Conservation (phyloP, 1,284 basidiomycete species). For the Spongispora temasekensis region DNA sequence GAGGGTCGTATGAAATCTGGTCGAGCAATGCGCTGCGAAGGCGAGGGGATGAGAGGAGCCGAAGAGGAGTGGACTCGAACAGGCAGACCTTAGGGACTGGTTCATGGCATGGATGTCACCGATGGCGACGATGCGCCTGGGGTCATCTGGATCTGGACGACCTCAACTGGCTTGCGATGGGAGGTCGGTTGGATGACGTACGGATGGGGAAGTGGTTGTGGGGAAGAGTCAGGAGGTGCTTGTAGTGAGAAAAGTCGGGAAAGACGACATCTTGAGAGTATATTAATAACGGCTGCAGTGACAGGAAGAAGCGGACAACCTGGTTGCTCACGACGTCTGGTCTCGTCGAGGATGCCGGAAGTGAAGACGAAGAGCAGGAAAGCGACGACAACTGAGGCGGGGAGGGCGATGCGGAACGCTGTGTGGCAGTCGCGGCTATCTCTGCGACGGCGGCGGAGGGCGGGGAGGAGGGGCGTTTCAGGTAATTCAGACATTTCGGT, state of each 20-base stretch:
- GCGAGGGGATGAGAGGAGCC: not conserved
- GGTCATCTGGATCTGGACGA: conserved; percentile 44
- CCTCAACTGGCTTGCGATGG: not conserved
- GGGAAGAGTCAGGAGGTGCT: conserved; percentile 43
- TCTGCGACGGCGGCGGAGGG: conserved; percentile 1
- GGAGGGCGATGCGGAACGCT: conserved; percentile 11
- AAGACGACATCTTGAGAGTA: conserved; percentile 30
- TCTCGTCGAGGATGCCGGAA: conserved; percentile 26
- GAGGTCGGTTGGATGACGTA: conserved; percentile 27
- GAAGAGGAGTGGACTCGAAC: not conserved
- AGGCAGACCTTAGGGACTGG: conserved; percentile 61
- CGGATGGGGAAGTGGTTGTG: conserved; percentile 54
- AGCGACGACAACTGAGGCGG: conserved; percentile 34
- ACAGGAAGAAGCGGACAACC: conserved; percentile 11
- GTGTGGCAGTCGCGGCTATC: not conserved
- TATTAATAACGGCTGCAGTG: conserved; percentile 1
- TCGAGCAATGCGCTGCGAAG: conserved; percentile 57
- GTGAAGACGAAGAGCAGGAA: conserved; percentile 47
- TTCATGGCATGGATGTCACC: conserved; percentile 88
- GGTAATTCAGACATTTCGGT: no score
- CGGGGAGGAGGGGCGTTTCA: conserved; percentile 13
- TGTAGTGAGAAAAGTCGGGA: conserved; percentile 61
- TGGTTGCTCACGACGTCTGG: conserved; percentile 16
- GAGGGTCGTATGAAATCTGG: conserved; percentile 58
- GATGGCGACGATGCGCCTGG: conserved; percentile 66